These are phyloP conservation scores for Haberlea rhodopensis DNA, from an alignment of 257 asterid genomes.

Conservation along the genomic window DNA sequence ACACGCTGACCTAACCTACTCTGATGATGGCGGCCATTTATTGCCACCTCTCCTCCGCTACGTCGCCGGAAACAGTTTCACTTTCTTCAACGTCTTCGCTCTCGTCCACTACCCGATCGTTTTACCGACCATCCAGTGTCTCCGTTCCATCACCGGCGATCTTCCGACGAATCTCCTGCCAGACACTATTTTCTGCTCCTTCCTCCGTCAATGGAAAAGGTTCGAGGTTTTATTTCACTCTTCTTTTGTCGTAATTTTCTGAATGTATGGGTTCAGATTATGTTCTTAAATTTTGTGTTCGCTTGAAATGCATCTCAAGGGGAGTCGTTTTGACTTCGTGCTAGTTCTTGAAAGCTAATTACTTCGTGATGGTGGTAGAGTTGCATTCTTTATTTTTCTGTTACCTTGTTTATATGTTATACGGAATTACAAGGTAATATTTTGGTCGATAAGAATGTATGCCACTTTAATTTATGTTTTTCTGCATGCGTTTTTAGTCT, in stretches of 20 bases:
- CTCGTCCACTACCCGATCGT: conserved; percentile 32
- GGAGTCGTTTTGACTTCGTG: not conserved
- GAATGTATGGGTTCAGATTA: not conserved
- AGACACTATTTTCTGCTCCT: conserved; percentile 46
- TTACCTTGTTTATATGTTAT: not conserved
- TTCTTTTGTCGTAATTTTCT: conserved; percentile 12
- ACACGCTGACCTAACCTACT: conserved; percentile 25
- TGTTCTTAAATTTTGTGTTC: conserved; percentile 1
- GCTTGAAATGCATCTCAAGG: conserved; percentile 10
- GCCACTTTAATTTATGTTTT: not conserved
- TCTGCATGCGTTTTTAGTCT: not conserved
- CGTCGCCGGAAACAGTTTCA: conserved; percentile 42
- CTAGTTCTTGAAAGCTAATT: not conserved
- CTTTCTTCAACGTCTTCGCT: conserved; percentile 50
- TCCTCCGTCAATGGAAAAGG: conserved; percentile 56
- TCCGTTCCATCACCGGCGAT: conserved; percentile 34
- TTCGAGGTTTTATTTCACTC: conserved; percentile 7
- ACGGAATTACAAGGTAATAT: not conserved
- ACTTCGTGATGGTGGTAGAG: not conserved
- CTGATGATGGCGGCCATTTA: conserved; percentile 53
- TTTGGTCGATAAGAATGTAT: not conserved
- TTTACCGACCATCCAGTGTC: conserved; percentile 31
- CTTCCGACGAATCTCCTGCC: conserved; percentile 67
- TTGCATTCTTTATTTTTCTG: not conserved
- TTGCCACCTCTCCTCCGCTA: conserved; percentile 44